Base-by-base conservation (phyloP, 2,329 filamentous ascomycete species). In the Metarhizium robertsii region DNA sequence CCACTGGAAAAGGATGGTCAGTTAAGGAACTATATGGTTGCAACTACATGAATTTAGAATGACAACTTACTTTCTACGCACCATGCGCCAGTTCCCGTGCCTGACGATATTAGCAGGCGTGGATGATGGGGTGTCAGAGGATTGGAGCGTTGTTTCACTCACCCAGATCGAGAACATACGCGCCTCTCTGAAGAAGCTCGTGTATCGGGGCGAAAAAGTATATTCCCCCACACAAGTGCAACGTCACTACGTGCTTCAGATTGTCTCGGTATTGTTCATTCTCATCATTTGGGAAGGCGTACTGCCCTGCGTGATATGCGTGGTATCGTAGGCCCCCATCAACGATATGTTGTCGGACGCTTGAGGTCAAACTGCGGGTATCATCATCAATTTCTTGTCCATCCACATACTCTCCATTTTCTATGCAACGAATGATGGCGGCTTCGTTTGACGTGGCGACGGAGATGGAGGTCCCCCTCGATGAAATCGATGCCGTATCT, bases 61-160 rank as follows among this genome's bases (percentile, higher is more conserved):
- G 16, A 7, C 20, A 49, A 71, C 77, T 70, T 65, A 79, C 77
- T 63, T 58, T 79, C 73, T 49, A 78, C 71, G 48, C 72, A 74
- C 77, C 77, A 80, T 56, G 73, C 74, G 2, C 77, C 77, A 10
- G 76, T 79, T 11, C 77, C 77, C 5, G 77, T 79, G 20, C 75
- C 75, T 77, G 53, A 48, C 56, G 13, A 52, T 55, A 48, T 43
- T 46, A 32, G 32, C 36, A 48, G 40, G 10, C 13, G 16, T 16
- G 16, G 10, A 18, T 16, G 6, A 13, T 8, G 7, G 14, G 2
- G 10, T 25, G 45, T 34, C 8, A 11, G 20, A n/a, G 49, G 51
- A 49, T 61, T 58, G 48, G 36, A 34, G 6, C 50, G 7, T 14
- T 45, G 18, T 16, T 45, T 20, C 8, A 68, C 71, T 55, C 63